phyloP scores from a whole-genome alignment of 1,139 yeast species.

The Suhomyces yuchorum region DNA sequence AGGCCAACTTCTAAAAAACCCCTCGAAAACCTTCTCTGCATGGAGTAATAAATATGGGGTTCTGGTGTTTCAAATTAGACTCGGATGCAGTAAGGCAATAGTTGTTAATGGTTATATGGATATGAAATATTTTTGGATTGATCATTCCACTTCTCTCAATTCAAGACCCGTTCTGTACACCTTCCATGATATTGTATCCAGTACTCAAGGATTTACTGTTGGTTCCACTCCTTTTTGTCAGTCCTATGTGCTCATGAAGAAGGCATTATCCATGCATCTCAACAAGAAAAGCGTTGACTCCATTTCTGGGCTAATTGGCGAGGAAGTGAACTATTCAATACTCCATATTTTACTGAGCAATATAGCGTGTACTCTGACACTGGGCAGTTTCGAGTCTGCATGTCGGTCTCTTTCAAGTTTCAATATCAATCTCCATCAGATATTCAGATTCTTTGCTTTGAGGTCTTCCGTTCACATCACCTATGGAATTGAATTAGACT shows the following conservation, averaged over 20 bases:
- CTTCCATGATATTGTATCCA: conserved; percentile 66
- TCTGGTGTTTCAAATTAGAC: conserved; percentile 59
- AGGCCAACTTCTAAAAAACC: conserved; percentile 50
- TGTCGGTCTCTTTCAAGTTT: conserved; percentile 12
- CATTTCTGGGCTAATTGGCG: conserved; percentile 44
- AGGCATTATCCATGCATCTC: conserved; percentile 53
- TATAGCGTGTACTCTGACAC: conserved; percentile 12
- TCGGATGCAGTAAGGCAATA: conserved; percentile 59
- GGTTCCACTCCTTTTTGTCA: conserved; percentile 76
- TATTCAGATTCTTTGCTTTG: conserved; percentile 56
- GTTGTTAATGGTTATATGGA: conserved; percentile 66
- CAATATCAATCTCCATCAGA: conserved; percentile 45
- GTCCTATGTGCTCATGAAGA: conserved; percentile 55
- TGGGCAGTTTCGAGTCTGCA: not conserved
- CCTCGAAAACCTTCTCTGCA: conserved; percentile 50
- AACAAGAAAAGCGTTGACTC: conserved; percentile 39
- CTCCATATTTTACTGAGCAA: conserved; percentile 26
- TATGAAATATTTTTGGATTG: conserved; percentile 56
- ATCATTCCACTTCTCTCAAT: conserved; percentile 53
- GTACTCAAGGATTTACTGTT: conserved; percentile 65
- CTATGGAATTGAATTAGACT: conserved; percentile 59
- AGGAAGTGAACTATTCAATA: conserved; percentile 40
- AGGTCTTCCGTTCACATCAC: conserved; percentile 59
- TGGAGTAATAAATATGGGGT: conserved; percentile 50
- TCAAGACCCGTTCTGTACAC: conserved; percentile 71